These are phyloP conservation scores for Xylariomycetidae sp. DNA, from an alignment of 2,329 filamentous ascomycete genomes.

Conservation along the genomic window DNA sequence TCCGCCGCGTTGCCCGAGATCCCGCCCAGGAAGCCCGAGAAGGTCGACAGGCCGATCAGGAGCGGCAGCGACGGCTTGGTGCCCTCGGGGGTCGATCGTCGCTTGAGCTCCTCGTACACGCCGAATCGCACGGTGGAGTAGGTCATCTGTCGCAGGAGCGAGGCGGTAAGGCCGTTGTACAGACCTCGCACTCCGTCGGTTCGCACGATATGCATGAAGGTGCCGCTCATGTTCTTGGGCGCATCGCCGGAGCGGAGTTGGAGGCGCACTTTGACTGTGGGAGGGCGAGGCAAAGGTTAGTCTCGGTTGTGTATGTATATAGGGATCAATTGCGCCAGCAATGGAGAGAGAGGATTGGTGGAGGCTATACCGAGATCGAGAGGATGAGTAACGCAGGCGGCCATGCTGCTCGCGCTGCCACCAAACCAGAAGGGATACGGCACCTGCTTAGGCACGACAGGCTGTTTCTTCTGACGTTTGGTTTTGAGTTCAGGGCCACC, in stretches of 20 bases:
- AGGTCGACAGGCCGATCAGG: constrained; percentile 76
- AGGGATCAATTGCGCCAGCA: neutral
- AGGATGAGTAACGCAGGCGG: constrained; percentile 87
- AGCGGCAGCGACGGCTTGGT: constrained; percentile 60
- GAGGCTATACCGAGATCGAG: constrained; percentile 77
- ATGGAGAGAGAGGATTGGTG: constrained; percentile 2
- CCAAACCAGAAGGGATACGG: constrained; percentile 91
- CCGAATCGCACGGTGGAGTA: constrained; percentile 97
- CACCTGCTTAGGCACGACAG: constrained; percentile 34
- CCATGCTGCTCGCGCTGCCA: constrained; percentile 87
- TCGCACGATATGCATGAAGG: constrained; percentile 74
- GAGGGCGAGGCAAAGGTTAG: neutral
- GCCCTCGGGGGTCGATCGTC: constrained; percentile 46
- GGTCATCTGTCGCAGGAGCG: constrained; percentile 85
- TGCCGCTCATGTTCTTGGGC: constrained; percentile 76
- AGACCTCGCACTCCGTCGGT: constrained; percentile 72
- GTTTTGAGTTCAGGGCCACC: constrained; percentile 17
- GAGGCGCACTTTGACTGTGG: constrained; percentile 64
- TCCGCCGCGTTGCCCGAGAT: constrained; percentile 91
- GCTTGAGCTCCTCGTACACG: constrained; percentile 90
- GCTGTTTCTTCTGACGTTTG: constrained; percentile 31
- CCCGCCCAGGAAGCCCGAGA: constrained; percentile 83
- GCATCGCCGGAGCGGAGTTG: constrained; percentile 75
- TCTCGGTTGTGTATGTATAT: constrained; percentile 1
- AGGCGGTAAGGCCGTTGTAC: constrained; percentile 88